A percentile compares a stretch with the other conserved stretches of the same genome.
Conservation (phyloP, 2,329 filamentous ascomycete genomes). For the Clonostachys rhizophaga region DNA sequence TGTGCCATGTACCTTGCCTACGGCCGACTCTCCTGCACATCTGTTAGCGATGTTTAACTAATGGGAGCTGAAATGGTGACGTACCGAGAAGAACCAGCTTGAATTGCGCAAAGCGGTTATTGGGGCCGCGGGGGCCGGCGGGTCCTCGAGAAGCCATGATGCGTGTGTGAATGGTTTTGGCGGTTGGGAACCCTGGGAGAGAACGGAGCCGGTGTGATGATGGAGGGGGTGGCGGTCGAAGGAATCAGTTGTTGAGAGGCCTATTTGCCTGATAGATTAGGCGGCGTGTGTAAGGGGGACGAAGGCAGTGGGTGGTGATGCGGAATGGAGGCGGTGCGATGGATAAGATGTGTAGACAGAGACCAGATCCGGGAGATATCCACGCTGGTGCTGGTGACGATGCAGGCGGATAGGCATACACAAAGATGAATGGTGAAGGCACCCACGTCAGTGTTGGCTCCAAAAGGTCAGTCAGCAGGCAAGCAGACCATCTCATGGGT, state of each 20-base stretch:
- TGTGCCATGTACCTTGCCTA: slow-evolving; percentile 75
- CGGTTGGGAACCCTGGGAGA: neutral
- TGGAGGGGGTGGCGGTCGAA: slow-evolving; percentile 5
- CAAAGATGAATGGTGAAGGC: neutral
- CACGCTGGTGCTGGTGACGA: too few relatives aligned
- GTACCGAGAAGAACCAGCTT: slow-evolving; percentile 95
- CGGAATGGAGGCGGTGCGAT: neutral
- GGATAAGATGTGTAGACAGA: neutral
- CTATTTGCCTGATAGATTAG: too few relatives aligned
- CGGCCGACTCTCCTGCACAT: slow-evolving; percentile 85
- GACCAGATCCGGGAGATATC: too few relatives aligned
- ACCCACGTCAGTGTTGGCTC: slow-evolving; percentile 2
- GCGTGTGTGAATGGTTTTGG: slow-evolving; percentile 10
- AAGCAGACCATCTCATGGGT: neutral
- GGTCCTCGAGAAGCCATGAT: slow-evolving; percentile 81
- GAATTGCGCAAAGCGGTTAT: slow-evolving; percentile 95
- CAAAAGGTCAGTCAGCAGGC: slow-evolving; percentile 1
- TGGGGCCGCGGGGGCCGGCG: slow-evolving; percentile 56
- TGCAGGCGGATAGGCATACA: too few relatives aligned
- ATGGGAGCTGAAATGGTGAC: slow-evolving; percentile 19
- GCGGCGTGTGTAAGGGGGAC: neutral
- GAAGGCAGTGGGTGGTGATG: neutral
- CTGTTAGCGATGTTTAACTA: neutral
- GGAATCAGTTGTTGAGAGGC: too few relatives aligned
- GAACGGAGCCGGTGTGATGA: neutral